Evolutionary conservation across 1,284 basidiomycete species (phyloP).

Genomic region (Ustilago vetiveriae): DNA sequence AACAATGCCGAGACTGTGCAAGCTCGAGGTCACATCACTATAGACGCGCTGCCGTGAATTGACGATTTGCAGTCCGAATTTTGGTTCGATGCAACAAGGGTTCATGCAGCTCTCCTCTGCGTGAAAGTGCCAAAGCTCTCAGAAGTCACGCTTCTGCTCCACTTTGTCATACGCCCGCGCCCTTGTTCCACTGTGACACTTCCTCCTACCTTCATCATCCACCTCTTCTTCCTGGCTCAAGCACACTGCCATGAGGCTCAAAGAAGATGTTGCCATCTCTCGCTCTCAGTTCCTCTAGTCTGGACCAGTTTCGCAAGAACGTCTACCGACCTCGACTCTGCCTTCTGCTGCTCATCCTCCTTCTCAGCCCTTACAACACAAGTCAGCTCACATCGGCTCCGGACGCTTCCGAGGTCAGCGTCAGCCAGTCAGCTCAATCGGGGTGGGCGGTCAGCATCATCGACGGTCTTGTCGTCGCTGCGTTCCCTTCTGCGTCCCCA

Average conservation of each 20-base stretch:
- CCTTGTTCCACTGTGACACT: no score
- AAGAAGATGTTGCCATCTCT: slow-evolving; percentile 31
- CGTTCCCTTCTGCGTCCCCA: slow-evolving; percentile 12
- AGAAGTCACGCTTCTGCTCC: neutral
- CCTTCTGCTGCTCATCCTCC: slow-evolving; percentile 43
- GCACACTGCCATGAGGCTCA: slow-evolving; percentile 7
- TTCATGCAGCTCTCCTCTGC: slow-evolving; percentile 5
- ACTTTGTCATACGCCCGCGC: no score
- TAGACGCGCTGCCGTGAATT: no score
- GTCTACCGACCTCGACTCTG: slow-evolving; percentile 51
- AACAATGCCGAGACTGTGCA: no score
- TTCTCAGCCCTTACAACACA: slow-evolving; percentile 38
- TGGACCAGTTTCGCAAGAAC: slow-evolving; percentile 48
- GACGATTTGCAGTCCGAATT: no score
- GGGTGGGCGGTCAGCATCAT: slow-evolving; percentile 41
- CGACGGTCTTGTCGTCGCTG: slow-evolving; percentile 39
- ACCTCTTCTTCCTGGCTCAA: neutral
- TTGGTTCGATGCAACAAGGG: neutral
- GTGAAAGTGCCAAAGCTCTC: neutral
- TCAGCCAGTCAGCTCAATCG: slow-evolving; percentile 26
- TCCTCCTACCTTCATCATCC: neutral
- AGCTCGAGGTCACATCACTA: no score
- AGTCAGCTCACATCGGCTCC: slow-evolving; percentile 24
- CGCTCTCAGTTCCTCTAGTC: slow-evolving; percentile 30
- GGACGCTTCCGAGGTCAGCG: slow-evolving; percentile 6